Conservation (phyloP, 1,139 yeast species). For the Groenewaldozyma sp. region DNA sequence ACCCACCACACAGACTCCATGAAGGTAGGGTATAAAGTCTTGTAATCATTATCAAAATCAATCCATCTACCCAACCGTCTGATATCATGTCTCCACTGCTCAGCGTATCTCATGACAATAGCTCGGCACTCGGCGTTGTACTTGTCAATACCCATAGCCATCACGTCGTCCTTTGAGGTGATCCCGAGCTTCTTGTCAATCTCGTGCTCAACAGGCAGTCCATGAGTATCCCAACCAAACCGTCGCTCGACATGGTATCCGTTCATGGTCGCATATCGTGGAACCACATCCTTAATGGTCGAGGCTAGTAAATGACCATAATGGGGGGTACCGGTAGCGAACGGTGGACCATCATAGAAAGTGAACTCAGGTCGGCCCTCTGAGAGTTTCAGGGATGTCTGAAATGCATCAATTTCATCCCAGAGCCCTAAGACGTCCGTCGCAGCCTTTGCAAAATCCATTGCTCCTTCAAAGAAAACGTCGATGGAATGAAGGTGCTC, state of each 20-base stretch:
- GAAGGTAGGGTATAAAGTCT: constrained; percentile 87
- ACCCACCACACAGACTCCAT: constrained; percentile 99
- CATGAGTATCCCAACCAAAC: constrained; percentile 99
- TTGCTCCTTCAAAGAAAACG: no score
- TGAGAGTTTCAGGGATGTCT: constrained; percentile 72
- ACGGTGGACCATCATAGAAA: constrained; percentile 98
- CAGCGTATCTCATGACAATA: constrained; percentile 95
- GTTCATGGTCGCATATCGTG: constrained; percentile 96
- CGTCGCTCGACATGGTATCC: constrained; percentile 95
- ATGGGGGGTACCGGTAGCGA: constrained; percentile 98
- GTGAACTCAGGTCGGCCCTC: constrained; percentile 82
- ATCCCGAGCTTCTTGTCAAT: constrained; percentile 95
- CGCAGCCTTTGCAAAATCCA: constrained; percentile 80
- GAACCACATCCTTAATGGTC: constrained; percentile 93
- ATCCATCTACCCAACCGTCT: constrained; percentile 98
- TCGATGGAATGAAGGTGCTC: no score
- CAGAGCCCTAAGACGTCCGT: constrained; percentile 69
- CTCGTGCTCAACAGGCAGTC: constrained; percentile 96
- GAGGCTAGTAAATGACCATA: constrained; percentile 96
- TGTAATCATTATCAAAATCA: constrained; percentile 97
- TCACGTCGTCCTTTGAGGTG: constrained; percentile 87
- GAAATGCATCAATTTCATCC: constrained; percentile 90
- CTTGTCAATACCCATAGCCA: constrained; percentile 86
- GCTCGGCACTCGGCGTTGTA: constrained; percentile 92
- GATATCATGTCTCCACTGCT: constrained; percentile 87